phyloP scores from a whole-genome alignment of 1,284 basidiomycete genomes.

The Papiliotrema nemorosa region DNA sequence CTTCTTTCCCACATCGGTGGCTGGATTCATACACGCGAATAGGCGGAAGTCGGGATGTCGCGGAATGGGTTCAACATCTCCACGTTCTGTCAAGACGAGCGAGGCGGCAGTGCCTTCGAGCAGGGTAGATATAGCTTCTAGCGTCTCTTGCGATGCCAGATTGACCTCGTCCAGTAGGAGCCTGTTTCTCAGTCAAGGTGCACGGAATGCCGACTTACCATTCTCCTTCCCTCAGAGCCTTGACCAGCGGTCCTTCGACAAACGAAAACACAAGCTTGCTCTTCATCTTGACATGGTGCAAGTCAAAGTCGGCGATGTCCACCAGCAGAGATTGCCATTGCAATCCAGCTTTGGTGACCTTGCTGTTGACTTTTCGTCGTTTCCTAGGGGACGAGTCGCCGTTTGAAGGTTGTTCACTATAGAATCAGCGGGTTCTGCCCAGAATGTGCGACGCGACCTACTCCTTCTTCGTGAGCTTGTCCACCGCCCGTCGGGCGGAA shows the following conservation, averaged over 20 bases:
- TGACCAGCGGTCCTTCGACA: conserved; percentile 93
- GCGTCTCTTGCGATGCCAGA: conserved; percentile 86
- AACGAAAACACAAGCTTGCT: conserved; percentile 91
- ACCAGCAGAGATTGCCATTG: conserved; percentile 72
- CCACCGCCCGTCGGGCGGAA: conserved; percentile 49
- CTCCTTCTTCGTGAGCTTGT: conserved; percentile 54
- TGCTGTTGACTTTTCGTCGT: conserved; percentile 61
- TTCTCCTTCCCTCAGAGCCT: conserved; percentile 80
- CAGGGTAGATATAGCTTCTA: conserved; percentile 86
- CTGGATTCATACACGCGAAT: conserved; percentile 99
- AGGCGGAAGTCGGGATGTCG: conserved; percentile 94
- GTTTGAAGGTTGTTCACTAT: conserved; percentile 26
- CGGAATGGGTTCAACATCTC: conserved; percentile 82
- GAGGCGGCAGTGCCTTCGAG: conserved; percentile 82
- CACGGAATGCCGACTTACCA: conserved; percentile 60
- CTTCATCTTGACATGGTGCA: conserved; percentile 77
- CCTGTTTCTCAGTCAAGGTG: conserved; percentile 52
- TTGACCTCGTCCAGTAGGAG: conserved; percentile 96
- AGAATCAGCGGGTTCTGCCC: background rate
- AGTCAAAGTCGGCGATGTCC: conserved; percentile 75
- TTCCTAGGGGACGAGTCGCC: conserved; percentile 58
- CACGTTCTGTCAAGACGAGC: conserved; percentile 89
- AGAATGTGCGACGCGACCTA: conserved; percentile 22
- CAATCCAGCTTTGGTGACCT: conserved; percentile 41
- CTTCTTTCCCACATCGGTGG: conserved; percentile 97